These are phyloP conservation scores for Fomitopsis palustris DNA, from an alignment of 1,284 basidiomycete genomes.

Conservation along the genomic window DNA sequence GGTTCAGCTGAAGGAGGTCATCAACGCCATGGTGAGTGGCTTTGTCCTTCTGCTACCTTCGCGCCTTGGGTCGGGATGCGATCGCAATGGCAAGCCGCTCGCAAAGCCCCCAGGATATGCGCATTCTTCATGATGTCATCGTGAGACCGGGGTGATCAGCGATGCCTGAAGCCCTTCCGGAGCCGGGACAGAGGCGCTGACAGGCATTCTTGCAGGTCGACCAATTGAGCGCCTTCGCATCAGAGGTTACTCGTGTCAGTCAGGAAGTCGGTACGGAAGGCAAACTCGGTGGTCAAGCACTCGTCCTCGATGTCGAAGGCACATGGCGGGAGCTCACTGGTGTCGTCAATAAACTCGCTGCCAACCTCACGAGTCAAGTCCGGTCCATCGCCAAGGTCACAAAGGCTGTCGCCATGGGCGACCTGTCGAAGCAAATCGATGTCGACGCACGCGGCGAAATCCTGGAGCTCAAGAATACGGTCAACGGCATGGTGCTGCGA, in stretches of 20 bases:
- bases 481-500: constrained; percentile 96
- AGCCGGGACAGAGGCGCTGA: too few species aligned
- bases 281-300: constrained; percentile 89
- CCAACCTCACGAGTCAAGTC: constrained; percentile 93
- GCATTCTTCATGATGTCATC: constrained; percentile 1
- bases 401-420: constrained; percentile 96
- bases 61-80: neutral
- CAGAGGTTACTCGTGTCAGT: constrained; percentile 83
- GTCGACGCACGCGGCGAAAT: constrained; percentile 97
- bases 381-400: constrained; percentile 94
- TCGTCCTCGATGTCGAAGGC: constrained; percentile 91
- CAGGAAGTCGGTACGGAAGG: constrained; percentile 94
- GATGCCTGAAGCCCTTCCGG: neutral
- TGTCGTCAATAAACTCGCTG: constrained; percentile 91
- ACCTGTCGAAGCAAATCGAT: constrained; percentile 94
- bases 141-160: neutral
- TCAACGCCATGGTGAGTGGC: constrained; percentile 86
- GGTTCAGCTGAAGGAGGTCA: constrained; percentile 97
- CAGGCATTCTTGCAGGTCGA: constrained; percentile 46
- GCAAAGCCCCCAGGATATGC: neutral
- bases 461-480: constrained; percentile 94
- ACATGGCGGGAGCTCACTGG: constrained; percentile 91
- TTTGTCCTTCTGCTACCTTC: constrained; percentile 9
- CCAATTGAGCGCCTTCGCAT: constrained; percentile 78
- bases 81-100: too few species aligned